Evolutionary conservation across 495 filamentous ascomycete genomes (phyloP).

Genomic region (Talaromyces liani): DNA sequence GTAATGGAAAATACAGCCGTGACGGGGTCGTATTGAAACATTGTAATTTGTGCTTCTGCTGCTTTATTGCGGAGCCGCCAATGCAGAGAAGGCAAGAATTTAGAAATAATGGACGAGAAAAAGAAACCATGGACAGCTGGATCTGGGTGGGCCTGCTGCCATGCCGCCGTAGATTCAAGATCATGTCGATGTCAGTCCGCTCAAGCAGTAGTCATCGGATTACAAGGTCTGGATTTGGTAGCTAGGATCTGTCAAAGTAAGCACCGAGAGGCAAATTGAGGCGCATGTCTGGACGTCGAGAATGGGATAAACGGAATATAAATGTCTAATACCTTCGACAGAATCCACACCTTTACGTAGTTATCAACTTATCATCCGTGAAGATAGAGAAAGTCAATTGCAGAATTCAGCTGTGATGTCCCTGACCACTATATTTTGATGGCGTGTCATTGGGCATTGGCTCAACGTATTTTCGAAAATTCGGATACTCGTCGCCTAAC

Average conservation of each 20-base stretch:
- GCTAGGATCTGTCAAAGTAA: not conserved
- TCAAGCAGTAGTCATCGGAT: not conserved
- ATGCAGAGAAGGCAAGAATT: not conserved
- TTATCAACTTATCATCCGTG: not conserved
- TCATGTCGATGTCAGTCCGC: not conserved
- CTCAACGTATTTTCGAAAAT: not conserved
- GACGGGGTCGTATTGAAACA: slow-evolving; percentile 1
- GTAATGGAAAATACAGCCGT: not conserved
- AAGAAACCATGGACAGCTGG: not conserved
- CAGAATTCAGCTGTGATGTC: not conserved
- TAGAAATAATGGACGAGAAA: not conserved
- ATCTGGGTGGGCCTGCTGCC: not conserved
- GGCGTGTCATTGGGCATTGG: not conserved
- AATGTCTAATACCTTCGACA: not conserved
- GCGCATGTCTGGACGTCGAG: not conserved
- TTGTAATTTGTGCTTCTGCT: not conserved
- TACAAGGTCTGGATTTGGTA: not conserved
- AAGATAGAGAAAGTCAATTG: not conserved
- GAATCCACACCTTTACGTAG: not conserved
- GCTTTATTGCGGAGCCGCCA: not conserved
- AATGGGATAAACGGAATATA: not conserved
- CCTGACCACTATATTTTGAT: not conserved
- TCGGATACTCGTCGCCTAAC: not conserved
- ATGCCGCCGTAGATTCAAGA: not conserved
- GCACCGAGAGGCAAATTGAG: not conserved